phyloP scores from a whole-genome alignment of 495 filamentous ascomycete species.

The Hypomontagnella submonticulosa region DNA sequence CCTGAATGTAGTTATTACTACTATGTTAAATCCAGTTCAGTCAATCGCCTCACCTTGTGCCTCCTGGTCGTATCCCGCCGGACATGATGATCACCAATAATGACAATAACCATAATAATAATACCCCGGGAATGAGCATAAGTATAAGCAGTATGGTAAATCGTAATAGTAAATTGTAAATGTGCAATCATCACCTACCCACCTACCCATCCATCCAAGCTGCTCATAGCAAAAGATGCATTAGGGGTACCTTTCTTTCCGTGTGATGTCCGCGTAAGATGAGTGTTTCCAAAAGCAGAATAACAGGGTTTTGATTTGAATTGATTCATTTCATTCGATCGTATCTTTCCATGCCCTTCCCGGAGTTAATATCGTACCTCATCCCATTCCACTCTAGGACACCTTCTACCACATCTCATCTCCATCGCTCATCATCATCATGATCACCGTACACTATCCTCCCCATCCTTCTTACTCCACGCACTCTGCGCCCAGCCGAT shows the following conservation, averaged over 20 bases:
- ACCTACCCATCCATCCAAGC: conserved; percentile 1
- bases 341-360: too few species aligned
- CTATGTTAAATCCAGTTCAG: too few species aligned
- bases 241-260: too few species aligned
- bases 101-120: not conserved
- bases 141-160: conserved; percentile 1
- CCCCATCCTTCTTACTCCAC: conserved; percentile 55
- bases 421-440: not conserved
- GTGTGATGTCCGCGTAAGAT: too few species aligned
- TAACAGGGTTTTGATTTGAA: too few species aligned
- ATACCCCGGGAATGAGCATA: conserved; percentile 4
- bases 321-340: not conserved
- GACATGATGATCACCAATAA: too few species aligned
- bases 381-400: too few species aligned
- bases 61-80: too few species aligned
- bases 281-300: too few species aligned
- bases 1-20: too few species aligned
- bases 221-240: too few species aligned
- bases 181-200: not conserved
- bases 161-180: not conserved
- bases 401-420: not conserved
- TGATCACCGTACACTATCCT: conserved; percentile 39
- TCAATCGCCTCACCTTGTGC: too few species aligned
- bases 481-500: conserved; percentile 63
- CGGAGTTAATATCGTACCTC: not conserved